Evolutionary conservation across 192 early-diverging fungal species (phyloP), one percentile per base, ranked within the genome.

Genomic region (Coemansia sp.): DNA sequence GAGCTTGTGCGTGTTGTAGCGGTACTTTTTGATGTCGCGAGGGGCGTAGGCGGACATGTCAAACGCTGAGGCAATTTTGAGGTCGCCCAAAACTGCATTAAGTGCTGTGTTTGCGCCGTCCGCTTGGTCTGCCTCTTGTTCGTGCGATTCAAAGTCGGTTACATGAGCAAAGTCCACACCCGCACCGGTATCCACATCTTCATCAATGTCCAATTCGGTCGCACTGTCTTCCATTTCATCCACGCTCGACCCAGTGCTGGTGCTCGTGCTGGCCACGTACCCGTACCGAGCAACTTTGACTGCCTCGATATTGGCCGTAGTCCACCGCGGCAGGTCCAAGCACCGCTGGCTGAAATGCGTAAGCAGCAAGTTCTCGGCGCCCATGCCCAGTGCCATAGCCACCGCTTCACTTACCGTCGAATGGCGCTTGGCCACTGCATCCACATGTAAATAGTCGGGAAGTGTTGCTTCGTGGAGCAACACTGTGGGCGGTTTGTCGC

Each of bases 321-420:
- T 47, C 78, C 78, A 81, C 9, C 62, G 61, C 12, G 78, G 72
- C 34, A 75, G 58, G 4, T 50, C 60, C 57, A 81, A 44, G 25
- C 96, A 99, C 12, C 97, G 85, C 74, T 97, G 95, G 65, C 93
- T 95, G 72, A 99, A 99, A 64, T 99, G 97, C 28, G 94, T 99
- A 42, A 99, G 75, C 28, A 99, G 68, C 15, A 92, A 83, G 59
- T 87, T 87, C 51, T 88, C 83, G 20, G 94, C 93, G 4, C 88
- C 85, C 94, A 97, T 97, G 10, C 79, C 80, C 47, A 86, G 68
- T 2, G 87, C 93, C 55, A 99, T 90, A 46, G 85, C 77, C 19
- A 96, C 86, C 0, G 95, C 93, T 82, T 98, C 97, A 42, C 82
- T 73, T 3, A 90, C 90, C 0, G 94, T 98, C 42, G 87, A 88